Conservation (phyloP, 495 filamentous ascomycete species). For the Paragyromitra xinjiangensis region DNA sequence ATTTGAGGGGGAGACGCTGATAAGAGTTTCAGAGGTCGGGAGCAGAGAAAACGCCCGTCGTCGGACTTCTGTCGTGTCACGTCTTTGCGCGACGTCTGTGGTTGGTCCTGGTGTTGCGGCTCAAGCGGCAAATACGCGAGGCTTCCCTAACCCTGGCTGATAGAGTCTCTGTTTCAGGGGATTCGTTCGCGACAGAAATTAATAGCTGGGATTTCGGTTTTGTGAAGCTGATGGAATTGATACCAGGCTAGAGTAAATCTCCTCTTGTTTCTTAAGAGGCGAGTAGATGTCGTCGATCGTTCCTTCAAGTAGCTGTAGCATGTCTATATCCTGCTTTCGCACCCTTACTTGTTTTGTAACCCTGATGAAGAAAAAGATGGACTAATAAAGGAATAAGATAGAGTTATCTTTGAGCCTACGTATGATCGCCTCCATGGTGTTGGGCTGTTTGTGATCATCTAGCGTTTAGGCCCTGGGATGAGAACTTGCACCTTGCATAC, state of each 20-base stretch:
- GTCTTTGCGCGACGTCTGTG: conserved; percentile 21
- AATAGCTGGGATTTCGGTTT: not conserved
- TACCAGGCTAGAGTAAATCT: not conserved
- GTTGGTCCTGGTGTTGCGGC: conserved; percentile 44
- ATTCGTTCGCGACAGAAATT: not conserved
- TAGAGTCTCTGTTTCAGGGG: not conserved
- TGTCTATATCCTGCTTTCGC: not conserved
- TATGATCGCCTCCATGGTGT: not conserved
- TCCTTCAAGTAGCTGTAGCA: not conserved
- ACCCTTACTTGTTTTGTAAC: not conserved
- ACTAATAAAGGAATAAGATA: not conserved
- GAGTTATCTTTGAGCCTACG: not conserved
- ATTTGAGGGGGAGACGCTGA: conserved; percentile 12
- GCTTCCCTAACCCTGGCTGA: conserved; percentile 19
- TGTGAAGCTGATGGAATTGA: not conserved
- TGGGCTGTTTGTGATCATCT: not conserved
- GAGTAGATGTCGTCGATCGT: conserved; percentile 7
- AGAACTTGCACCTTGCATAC: not conserved
- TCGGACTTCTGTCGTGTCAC: conserved; percentile 29
- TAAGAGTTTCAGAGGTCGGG: conserved; percentile 7
- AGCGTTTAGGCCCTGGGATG: not conserved
- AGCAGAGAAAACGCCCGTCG: conserved; percentile 17
- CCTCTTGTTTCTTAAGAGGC: conserved; percentile 1
- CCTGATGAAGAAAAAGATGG: not conserved
- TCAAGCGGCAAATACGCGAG: conserved; percentile 34